Conservation (phyloP, 768 basidiomycete species). For the Cystobasidium tubakii region DNA sequence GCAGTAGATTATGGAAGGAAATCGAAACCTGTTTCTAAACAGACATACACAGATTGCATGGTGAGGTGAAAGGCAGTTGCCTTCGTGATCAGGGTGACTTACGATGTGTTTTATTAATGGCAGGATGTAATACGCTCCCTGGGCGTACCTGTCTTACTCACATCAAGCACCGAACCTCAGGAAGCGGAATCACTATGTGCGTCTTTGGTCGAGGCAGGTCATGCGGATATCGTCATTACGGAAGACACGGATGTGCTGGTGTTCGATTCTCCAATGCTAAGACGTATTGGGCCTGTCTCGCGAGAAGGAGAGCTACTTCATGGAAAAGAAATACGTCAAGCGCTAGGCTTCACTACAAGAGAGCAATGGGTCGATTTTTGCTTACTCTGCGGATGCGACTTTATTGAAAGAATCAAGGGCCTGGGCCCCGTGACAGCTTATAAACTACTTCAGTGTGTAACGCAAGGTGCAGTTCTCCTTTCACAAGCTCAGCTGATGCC, state of each 20-base stretch:
- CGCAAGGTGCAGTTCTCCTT: background rate
- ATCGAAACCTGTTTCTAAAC: constrained; percentile 1
- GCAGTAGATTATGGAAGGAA: constrained; percentile 23
- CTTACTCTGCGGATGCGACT: constrained; percentile 36
- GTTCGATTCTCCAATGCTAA: constrained; percentile 30
- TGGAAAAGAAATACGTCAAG: constrained; percentile 22
- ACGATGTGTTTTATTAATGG: background rate
- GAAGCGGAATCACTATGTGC: constrained; percentile 38
- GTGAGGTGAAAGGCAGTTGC: no score
- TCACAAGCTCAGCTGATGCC: background rate
- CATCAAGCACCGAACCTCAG: constrained; percentile 22
- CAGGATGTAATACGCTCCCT: constrained; percentile 29
- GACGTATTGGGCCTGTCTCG: background rate
- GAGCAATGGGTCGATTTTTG: constrained; percentile 37
- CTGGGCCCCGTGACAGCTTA: constrained; percentile 30
- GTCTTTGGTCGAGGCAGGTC: constrained; percentile 5
- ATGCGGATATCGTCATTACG: constrained; percentile 27
- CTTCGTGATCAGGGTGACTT: no score
- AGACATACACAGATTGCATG: constrained; percentile 17
- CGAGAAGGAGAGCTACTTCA: constrained; percentile 15
- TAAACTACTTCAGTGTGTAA: constrained; percentile 16
- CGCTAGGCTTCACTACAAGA: constrained; percentile 24
- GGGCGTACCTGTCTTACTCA: constrained; percentile 34
- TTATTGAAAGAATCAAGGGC: constrained; percentile 28
- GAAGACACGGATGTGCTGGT: constrained; percentile 37